Conservation (phyloP, 805 yeast genomes). For the Lachancea mirantina region DNA sequence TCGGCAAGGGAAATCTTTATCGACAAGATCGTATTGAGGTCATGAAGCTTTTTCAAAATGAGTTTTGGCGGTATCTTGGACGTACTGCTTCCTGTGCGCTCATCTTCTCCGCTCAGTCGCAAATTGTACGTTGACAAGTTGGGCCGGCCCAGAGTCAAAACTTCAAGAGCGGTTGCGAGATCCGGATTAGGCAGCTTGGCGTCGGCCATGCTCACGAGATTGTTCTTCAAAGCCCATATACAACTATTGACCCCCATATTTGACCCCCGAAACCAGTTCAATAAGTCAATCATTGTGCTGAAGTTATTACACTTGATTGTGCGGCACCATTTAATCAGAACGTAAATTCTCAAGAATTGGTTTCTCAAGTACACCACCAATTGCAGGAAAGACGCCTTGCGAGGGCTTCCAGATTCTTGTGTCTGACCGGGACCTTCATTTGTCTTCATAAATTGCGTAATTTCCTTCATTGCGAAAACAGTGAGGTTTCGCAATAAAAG, state of each 20-base stretch:
- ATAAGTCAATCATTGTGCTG: slow-evolving; percentile 69
- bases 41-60: slow-evolving; percentile 53
- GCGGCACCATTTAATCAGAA: slow-evolving; percentile 80
- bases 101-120: slow-evolving; percentile 31
- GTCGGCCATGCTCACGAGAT: slow-evolving; percentile 52
- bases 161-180: slow-evolving; percentile 78
- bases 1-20: slow-evolving; percentile 66
- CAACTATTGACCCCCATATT: slow-evolving; percentile 59
- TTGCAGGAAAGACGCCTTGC: slow-evolving; percentile 64
- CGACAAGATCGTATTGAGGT: slow-evolving; percentile 65
- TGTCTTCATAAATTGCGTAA: slow-evolving; percentile 30
- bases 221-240: slow-evolving; percentile 61
- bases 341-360: slow-evolving; percentile 78
- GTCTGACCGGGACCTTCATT: slow-evolving; percentile 17
- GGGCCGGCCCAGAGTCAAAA: slow-evolving; percentile 71
- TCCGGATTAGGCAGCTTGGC: slow-evolving; percentile 94
- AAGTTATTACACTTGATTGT: slow-evolving; percentile 58
- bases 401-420: slow-evolving; percentile 31
- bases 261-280: slow-evolving; percentile 81
- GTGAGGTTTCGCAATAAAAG: slow-evolving; percentile 28
- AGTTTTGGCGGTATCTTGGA: slow-evolving; percentile 42
- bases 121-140: slow-evolving; percentile 59
- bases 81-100: slow-evolving; percentile 10
- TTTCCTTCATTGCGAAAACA: slow-evolving; percentile 28
- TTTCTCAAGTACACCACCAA: slow-evolving; percentile 67